Percentiles rank a stretch among this genome's conserved stretches.
phyloP scores from a whole-genome alignment of 768 basidiomycete genomes.

The Phaffia australis region DNA sequence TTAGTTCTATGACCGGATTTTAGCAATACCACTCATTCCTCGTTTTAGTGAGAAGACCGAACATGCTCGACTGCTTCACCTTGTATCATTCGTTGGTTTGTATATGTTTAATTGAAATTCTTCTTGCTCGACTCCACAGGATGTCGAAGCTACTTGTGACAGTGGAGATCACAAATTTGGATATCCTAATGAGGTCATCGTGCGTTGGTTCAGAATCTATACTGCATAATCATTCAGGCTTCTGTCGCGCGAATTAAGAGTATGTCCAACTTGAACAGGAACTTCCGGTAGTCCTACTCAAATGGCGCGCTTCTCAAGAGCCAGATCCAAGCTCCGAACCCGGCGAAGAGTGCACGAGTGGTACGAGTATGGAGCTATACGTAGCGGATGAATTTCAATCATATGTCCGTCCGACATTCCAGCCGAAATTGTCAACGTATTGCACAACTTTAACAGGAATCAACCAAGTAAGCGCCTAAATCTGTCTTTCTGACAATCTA shows the following conservation, averaged over 20 bases:
- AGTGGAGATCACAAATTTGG: conserved; percentile 54
- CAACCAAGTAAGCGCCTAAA: conserved; percentile 56
- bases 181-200: conserved; percentile 94
- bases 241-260: conserved; percentile 16
- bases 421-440: conserved; percentile 66
- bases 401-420: conserved; percentile 81
- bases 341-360: neutral
- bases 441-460: conserved; percentile 84
- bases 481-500: neutral
- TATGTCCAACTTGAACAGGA: conserved; percentile 48
- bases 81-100: neutral
- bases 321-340: neutral
- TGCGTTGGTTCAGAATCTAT: conserved; percentile 40
- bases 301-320: conserved; percentile 45
- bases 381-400: conserved; percentile 72
- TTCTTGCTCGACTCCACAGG: conserved; percentile 38
- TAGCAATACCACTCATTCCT: neutral
- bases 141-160: conserved; percentile 75
- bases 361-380: conserved; percentile 43
- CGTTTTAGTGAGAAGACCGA: neutral
- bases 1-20: neutral
- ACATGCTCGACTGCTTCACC: conserved; percentile 18
- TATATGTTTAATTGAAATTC: conserved; percentile 46
- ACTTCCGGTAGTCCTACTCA: conserved; percentile 79
- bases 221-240: neutral